phyloP scores from a whole-genome alignment of 1,284 basidiomycete genomes.

The Pholiota adiposa region DNA sequence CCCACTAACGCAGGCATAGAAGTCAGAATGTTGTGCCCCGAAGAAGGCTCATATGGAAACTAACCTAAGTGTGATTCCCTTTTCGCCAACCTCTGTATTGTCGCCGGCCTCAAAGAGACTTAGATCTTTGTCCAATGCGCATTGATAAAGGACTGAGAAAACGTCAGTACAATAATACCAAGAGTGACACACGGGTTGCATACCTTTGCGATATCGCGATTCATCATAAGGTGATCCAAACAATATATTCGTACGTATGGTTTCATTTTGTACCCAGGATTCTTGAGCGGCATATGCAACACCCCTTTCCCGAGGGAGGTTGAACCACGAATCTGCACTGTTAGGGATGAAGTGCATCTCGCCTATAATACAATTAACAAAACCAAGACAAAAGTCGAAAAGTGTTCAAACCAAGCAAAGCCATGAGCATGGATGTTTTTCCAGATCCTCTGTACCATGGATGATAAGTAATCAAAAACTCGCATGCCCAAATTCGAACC shows the following conservation, averaged over 20 bases:
- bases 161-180: neutral
- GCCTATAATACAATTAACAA: conserved; percentile 28
- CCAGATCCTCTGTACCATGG: conserved; percentile 34
- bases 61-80: conserved; percentile 53
- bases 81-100: conserved; percentile 72
- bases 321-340: conserved; percentile 61
- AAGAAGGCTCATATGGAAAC: neutral
- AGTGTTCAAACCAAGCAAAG: conserved; percentile 43
- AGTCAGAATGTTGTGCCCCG: neutral
- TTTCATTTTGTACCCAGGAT: conserved; percentile 69
- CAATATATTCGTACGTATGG: conserved; percentile 51
- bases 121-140: conserved; percentile 65
- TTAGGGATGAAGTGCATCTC: conserved; percentile 65
- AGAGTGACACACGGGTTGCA: neutral
- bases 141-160: conserved; percentile 58
- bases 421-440: conserved; percentile 60
- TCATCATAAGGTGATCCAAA: conserved; percentile 56
- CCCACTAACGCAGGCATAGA: conserved; percentile 48
- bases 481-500: conserved; percentile 22
- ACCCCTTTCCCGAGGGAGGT: conserved; percentile 65
- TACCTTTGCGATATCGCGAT: conserved; percentile 48
- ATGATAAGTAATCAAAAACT: neutral
- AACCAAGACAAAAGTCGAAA: neutral
- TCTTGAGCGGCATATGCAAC: conserved; percentile 80
- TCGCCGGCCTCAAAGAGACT: conserved; percentile 73